A percentile compares a stretch with the other conserved stretches of the same genome.
Evolutionary conservation across 139 green algal genomes (phyloP).

Genomic region (Chlamydomonas applanata): DNA sequence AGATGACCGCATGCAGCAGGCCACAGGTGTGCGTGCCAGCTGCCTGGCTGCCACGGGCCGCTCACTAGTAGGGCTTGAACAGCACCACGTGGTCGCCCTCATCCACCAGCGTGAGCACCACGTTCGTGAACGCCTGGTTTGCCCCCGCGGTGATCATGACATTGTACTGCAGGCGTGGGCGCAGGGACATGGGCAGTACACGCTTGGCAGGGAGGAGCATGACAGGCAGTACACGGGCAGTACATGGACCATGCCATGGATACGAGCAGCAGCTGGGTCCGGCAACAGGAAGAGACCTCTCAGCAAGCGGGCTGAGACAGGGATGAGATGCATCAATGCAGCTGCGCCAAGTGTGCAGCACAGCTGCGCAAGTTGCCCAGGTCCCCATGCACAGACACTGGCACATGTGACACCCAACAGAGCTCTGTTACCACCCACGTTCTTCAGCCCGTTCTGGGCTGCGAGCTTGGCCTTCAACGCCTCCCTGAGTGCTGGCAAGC

Average conservation of each 20-base stretch:
- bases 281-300: neutral
- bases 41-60: no score
- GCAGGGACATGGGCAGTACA: no score
- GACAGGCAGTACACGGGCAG: no score
- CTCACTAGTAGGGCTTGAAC: conserved; percentile 78
- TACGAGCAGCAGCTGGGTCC: neutral
- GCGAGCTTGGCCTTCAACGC: conserved; percentile 75
- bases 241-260: no score
- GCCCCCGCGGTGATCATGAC: conserved; percentile 22
- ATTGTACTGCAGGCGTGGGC: conserved; percentile 4
- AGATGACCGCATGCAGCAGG: neutral
- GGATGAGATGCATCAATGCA: no score
- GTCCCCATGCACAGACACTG: no score
- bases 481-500: conserved; percentile 67
- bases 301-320: neutral
- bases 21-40: neutral
- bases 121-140: conserved; percentile 81
- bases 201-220: no score
- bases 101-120: conserved; percentile 80
- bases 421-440: conserved; percentile 17
- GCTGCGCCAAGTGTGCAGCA: no score
- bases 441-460: conserved; percentile 63
- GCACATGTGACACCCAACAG: no score
- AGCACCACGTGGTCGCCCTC: conserved; percentile 62
- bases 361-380: no score